Conservation (phyloP, 176 grass and related monocot genomes). For the maize (Zea mays) region DNA sequence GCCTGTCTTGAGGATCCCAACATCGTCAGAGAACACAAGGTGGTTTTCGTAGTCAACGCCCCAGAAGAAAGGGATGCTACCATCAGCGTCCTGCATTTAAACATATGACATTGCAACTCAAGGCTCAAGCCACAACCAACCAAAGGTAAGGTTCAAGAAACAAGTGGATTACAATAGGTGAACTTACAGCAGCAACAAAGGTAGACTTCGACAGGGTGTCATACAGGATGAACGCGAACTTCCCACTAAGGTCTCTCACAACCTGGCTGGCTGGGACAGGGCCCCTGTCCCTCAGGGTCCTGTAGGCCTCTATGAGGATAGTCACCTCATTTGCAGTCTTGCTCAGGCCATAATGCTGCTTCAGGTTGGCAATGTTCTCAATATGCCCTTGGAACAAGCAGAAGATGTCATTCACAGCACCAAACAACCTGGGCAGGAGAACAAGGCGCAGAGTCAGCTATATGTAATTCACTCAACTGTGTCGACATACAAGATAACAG, state of each 20-base stretch:
- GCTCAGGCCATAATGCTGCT: conserved; percentile 86
- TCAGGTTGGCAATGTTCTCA: conserved; percentile 81
- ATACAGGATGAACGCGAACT: conserved; percentile 77
- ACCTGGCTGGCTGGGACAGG: conserved; percentile 85
- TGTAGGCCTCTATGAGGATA: conserved; percentile 87
- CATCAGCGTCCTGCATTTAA: not conserved
- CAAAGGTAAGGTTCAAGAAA: not conserved
- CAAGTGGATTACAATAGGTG: not conserved
- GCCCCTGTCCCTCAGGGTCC: conserved; percentile 84
- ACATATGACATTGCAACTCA: conserved; percentile 14
- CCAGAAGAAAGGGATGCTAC: conserved; percentile 76
- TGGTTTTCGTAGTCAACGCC: conserved; percentile 65
- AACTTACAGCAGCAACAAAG: conserved; percentile 84
- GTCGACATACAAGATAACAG: conserved; percentile 8
- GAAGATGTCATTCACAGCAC: conserved; percentile 80
- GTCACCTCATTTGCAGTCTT: conserved; percentile 84
- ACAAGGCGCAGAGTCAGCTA: conserved; percentile 4
- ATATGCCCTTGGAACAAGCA: conserved; percentile 85
- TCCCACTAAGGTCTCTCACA: conserved; percentile 82
- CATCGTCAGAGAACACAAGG: conserved; percentile 64
- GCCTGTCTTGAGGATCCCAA: conserved; percentile 58
- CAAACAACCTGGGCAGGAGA: conserved; percentile 62
- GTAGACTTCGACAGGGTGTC: conserved; percentile 73
- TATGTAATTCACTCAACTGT: not conserved
- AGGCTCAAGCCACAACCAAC: not conserved